phyloP scores from a whole-genome alignment of 2,329 filamentous ascomycete genomes.

The Pseudogymnoascus sp. region DNA sequence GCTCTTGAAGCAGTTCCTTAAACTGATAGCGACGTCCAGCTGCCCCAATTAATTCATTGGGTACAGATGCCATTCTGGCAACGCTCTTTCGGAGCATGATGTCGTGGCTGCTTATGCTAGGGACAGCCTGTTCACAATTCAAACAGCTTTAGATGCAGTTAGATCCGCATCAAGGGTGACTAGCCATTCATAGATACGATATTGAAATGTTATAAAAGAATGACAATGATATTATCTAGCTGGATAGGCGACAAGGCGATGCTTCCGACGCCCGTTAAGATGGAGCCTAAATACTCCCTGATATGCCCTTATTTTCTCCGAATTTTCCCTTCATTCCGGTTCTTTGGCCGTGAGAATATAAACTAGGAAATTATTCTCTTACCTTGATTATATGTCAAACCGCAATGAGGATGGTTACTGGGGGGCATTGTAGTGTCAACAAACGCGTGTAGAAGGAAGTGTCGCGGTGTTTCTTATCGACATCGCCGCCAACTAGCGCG shows the following conservation, averaged over 20 bases:
- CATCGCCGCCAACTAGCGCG: background rate
- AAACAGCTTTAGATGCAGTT: background rate
- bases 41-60: conserved; percentile 20
- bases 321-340: background rate
- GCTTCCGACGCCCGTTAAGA: background rate
- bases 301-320: background rate
- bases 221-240: background rate
- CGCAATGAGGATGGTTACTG: background rate
- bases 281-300: background rate
- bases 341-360: background rate
- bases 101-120: background rate
- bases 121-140: background rate
- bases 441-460: background rate
- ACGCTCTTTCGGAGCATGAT: conserved; percentile 11
- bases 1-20: conserved; percentile 29
- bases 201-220: background rate
- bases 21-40: conserved; percentile 27
- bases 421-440: background rate
- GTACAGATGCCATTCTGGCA: conserved; percentile 13
- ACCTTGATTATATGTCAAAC: background rate
- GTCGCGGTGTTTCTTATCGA: background rate
- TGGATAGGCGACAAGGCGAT: background rate
- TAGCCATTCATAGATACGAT: background rate
- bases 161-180: background rate
- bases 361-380: background rate